These are phyloP conservation scores for Botrytis fabae DNA, from an alignment of 2,329 filamentous ascomycete genomes.

Conservation along the genomic window DNA sequence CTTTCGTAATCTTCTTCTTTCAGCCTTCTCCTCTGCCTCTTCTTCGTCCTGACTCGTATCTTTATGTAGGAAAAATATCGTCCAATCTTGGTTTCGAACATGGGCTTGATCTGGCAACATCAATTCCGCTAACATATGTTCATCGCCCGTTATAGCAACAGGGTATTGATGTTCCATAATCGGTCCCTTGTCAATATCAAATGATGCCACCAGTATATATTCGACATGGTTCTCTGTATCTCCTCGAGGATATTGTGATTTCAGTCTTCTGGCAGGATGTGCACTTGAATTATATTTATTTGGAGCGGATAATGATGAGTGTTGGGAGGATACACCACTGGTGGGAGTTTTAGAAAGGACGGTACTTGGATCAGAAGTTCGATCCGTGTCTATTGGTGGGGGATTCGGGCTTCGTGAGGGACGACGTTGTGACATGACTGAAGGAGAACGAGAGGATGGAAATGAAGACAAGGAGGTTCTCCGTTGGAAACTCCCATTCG, in stretches of 20 bases:
- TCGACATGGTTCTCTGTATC: conserved; percentile 91
- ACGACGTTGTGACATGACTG: conserved; percentile 55
- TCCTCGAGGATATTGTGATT: conserved; percentile 74
- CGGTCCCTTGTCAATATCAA: conserved; percentile 93
- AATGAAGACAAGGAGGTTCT: conserved; percentile 65
- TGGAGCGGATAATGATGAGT: conserved; percentile 59
- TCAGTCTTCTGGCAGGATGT: conserved; percentile 57
- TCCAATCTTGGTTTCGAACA: conserved; percentile 95
- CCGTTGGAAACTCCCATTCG: conserved; percentile 41
- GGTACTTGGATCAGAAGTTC: conserved; percentile 58
- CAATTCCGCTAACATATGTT: conserved; percentile 96
- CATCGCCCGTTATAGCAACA: conserved; percentile 90
- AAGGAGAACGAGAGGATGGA: conserved; percentile 57
- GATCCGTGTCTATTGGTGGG: conserved; percentile 52
- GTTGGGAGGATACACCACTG: conserved; percentile 57
- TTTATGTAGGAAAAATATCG: conserved; percentile 97
- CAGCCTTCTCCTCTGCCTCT: conserved; percentile 65
- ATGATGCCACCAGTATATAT: conserved; percentile 95
- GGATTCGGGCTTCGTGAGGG: conserved; percentile 56
- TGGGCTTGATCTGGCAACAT: conserved; percentile 98
- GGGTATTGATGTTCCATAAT: conserved; percentile 99
- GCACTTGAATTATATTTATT: conserved; percentile 53
- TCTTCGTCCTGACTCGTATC: conserved; percentile 84
- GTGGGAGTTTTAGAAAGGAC: conserved; percentile 59
- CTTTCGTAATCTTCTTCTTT: conserved; percentile 52